Conservation (phyloP, 352 stramenopile species). For the Globisporangium heterothallicum region DNA sequence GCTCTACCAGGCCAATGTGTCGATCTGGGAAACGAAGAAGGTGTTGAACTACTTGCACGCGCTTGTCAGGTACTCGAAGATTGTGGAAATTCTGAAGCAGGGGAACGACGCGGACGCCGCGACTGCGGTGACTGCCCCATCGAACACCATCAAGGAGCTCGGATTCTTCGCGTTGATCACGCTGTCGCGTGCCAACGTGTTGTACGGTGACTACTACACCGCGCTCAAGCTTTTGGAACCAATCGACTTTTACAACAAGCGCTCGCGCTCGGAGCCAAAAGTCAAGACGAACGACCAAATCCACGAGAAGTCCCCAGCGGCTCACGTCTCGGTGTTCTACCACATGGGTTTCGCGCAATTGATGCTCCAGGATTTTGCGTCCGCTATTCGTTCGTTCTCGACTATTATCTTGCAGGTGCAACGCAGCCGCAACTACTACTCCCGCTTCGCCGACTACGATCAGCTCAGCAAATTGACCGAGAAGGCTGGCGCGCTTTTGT, state of each 20-base stretch:
- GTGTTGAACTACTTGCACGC: slow-evolving; percentile 95
- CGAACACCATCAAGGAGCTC: slow-evolving; percentile 83
- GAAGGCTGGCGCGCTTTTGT: slow-evolving; percentile 92
- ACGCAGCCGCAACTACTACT: slow-evolving; percentile 88
- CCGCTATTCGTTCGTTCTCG: slow-evolving; percentile 87
- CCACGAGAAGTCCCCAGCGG: slow-evolving; percentile 88
- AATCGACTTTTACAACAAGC: slow-evolving; percentile 88
- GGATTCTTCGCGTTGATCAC: slow-evolving; percentile 96
- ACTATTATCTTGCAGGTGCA: slow-evolving; percentile 88
- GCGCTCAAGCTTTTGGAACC: slow-evolving; percentile 90
- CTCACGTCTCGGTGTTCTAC: slow-evolving; percentile 95
- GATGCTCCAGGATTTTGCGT: slow-evolving; percentile 96
- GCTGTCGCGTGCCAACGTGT: slow-evolving; percentile 92
- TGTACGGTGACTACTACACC: slow-evolving; percentile 96
- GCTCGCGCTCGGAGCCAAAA: slow-evolving; percentile 26
- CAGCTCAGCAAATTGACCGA: slow-evolving; percentile 95
- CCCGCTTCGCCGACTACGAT: slow-evolving; percentile 89
- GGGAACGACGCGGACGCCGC: slow-evolving; percentile 18
- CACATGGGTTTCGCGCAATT: slow-evolving; percentile 97
- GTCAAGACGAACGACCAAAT: slow-evolving; percentile 71
- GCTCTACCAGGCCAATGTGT: slow-evolving; percentile 64
- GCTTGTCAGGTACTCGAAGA: slow-evolving; percentile 89
- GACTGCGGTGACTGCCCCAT: slow-evolving; percentile 34
- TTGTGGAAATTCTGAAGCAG: slow-evolving; percentile 84
- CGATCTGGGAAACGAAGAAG: slow-evolving; percentile 94